A percentile compares a stretch with the other conserved stretches of the same genome.
Evolutionary conservation across 2,329 filamentous ascomycete species (phyloP).

Genomic region (Acrocalymma vagum): DNA sequence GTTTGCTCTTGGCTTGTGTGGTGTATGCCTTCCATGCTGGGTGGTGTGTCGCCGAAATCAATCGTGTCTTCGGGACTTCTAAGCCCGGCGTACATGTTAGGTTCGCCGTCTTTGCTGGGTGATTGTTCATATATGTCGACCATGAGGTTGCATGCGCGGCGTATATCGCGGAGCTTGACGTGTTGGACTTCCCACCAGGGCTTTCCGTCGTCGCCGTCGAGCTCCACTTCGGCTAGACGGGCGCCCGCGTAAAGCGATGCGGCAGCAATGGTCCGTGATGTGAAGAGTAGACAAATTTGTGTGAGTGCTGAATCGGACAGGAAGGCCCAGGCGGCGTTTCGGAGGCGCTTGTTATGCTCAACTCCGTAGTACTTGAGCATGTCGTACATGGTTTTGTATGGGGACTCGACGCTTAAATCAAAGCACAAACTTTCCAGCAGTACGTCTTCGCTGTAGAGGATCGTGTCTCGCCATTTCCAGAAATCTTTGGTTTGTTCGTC

Average conservation of each 20-base stretch:
- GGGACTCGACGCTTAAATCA: constrained; percentile 88
- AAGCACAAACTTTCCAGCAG: constrained; percentile 94
- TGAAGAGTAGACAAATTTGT: constrained; percentile 81
- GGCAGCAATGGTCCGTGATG: constrained; percentile 81
- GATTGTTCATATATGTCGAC: constrained; percentile 61
- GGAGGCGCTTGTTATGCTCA: constrained; percentile 80
- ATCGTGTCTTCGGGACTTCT: constrained; percentile 48
- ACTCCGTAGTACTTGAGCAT: constrained; percentile 77
- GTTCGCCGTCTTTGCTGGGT: constrained; percentile 50
- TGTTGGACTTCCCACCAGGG: constrained; percentile 88
- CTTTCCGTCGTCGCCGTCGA: constrained; percentile 75
- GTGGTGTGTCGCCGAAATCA: constrained; percentile 41
- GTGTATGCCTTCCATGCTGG: constrained; percentile 34
- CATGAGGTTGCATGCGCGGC: constrained; percentile 79
- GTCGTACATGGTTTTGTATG: constrained; percentile 84
- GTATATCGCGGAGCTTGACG: constrained; percentile 74
- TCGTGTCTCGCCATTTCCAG: constrained; percentile 96
- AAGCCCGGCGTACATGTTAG: constrained; percentile 57
- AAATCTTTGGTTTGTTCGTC: constrained; percentile 99
- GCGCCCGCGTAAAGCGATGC: constrained; percentile 88
- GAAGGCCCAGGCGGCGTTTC: constrained; percentile 92
- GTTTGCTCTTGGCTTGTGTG: constrained; percentile 22
- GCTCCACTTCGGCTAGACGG: constrained; percentile 74
- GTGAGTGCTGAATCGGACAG: constrained; percentile 91
- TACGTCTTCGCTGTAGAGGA: constrained; percentile 89